A percentile compares a stretch with the other conserved stretches of the same genome.
phyloP scores from a whole-genome alignment of 2,329 filamentous ascomycete species.

The Ophioceras dolichostomum region DNA sequence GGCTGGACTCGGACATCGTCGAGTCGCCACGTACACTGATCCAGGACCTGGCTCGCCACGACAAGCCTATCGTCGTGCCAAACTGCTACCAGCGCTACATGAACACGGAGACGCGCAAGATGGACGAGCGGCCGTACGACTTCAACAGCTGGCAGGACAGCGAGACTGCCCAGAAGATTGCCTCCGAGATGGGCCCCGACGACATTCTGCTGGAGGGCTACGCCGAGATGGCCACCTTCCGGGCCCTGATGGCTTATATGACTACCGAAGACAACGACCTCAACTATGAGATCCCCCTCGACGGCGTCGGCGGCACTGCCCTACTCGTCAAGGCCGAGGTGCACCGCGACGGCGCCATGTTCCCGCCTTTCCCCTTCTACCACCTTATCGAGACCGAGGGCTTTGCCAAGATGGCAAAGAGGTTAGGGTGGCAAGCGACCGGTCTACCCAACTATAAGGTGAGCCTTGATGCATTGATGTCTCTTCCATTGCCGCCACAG shows the following conservation, averaged over 20 bases:
- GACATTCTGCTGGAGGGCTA: constrained; percentile 94
- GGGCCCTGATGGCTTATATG: constrained; percentile 83
- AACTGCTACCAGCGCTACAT: constrained; percentile 90
- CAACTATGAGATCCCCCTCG: constrained; percentile 58
- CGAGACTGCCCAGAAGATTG: constrained; percentile 63
- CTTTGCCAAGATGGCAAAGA: constrained; percentile 91
- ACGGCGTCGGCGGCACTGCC: constrained; percentile 88
- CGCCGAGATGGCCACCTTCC: constrained; percentile 81
- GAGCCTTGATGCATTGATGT: constrained; percentile 16
- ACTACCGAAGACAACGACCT: constrained; percentile 42
- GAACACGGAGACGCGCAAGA: constrained; percentile 54
- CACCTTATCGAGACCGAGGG: constrained; percentile 96
- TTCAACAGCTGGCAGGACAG: constrained; percentile 98
- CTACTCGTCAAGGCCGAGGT: constrained; percentile 93
- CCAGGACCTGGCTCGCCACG: constrained; percentile 77
- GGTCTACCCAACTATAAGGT: constrained; percentile 98
- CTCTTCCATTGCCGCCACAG: background rate
- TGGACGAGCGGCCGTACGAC: constrained; percentile 78
- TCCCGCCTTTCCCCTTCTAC: constrained; percentile 92
- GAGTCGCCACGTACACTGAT: constrained; percentile 79
- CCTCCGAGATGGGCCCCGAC: constrained; percentile 70
- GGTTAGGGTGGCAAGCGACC: constrained; percentile 72
- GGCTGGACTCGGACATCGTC: constrained; percentile 86
- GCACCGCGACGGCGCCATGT: constrained; percentile 96
- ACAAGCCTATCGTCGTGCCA: constrained; percentile 85